Evolutionary conservation across 2,329 filamentous ascomycete genomes (phyloP).

Genomic region (Alternaria rosae): DNA sequence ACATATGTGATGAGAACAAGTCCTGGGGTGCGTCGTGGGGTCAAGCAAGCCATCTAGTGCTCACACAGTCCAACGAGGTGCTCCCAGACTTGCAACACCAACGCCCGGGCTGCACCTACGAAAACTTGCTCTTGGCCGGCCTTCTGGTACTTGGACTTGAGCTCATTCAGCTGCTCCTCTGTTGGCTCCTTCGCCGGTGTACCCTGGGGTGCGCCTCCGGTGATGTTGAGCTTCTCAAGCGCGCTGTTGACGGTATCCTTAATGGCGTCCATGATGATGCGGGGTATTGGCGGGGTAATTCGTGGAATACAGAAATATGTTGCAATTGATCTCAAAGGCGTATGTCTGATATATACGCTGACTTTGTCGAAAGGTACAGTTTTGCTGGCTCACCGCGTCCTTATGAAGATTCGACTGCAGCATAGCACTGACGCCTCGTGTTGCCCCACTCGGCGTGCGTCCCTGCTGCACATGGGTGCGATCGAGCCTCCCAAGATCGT

Average conservation of each 20-base stretch:
- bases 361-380: neutral
- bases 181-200: constrained; percentile 62
- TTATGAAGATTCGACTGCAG: constrained; percentile 14
- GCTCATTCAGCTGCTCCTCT: constrained; percentile 69
- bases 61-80: constrained; percentile 5
- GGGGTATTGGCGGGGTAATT: constrained; percentile 15
- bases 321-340: constrained; percentile 5
- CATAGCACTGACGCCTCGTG: constrained; percentile 30
- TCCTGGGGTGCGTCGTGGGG: neutral
- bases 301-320: constrained; percentile 2
- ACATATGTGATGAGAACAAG: neutral
- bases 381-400: constrained; percentile 12
- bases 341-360: constrained; percentile 1
- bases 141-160: constrained; percentile 75
- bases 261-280: constrained; percentile 51
- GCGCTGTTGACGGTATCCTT: constrained; percentile 52
- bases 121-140: constrained; percentile 85
- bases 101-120: constrained; percentile 30
- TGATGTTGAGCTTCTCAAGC: constrained; percentile 53
- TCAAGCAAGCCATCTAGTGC: neutral
- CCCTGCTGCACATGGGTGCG: constrained; percentile 29
- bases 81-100: neutral
- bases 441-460: constrained; percentile 41
- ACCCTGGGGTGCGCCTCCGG: constrained; percentile 40
- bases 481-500: constrained; percentile 19